Evolutionary conservation across 2,329 filamentous ascomycete genomes (phyloP).

Genomic region (Diaporthe velutina): DNA sequence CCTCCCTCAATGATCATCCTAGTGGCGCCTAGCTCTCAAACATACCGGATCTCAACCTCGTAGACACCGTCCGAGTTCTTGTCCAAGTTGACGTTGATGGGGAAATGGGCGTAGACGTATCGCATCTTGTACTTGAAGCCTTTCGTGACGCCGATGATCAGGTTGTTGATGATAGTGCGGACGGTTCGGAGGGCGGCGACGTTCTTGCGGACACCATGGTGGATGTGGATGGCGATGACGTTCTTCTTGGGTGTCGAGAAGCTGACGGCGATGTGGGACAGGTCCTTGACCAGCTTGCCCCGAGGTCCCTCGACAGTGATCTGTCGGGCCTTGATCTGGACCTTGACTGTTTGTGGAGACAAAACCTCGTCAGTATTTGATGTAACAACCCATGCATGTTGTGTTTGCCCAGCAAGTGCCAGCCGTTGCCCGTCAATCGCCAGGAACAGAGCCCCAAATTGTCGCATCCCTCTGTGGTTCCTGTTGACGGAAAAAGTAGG

Average conservation of each 20-base stretch:
- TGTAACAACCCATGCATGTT: background rate
- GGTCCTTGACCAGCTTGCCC: slow-evolving; percentile 97
- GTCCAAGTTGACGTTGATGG: slow-evolving; percentile 99
- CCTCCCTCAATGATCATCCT: background rate
- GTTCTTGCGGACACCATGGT: slow-evolving; percentile 98
- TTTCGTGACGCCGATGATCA: slow-evolving; percentile 98
- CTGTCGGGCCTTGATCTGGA: slow-evolving; percentile 95
- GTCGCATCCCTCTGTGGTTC: slow-evolving; percentile 6
- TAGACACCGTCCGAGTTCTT: slow-evolving; percentile 90
- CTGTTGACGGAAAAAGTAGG: background rate
- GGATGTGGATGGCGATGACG: slow-evolving; percentile 95
- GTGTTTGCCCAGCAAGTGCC: slow-evolving; percentile 1
- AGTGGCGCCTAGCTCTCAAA: slow-evolving; percentile 41
- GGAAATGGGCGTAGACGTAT: slow-evolving; percentile 99
- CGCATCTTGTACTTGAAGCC: slow-evolving; percentile 99
- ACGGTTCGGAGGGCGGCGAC: slow-evolving; percentile 98
- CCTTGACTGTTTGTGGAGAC: slow-evolving; percentile 80
- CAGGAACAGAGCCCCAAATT: background rate
- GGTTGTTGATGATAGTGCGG: slow-evolving; percentile 97
- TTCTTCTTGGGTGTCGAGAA: slow-evolving; percentile 90
- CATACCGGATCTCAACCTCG: slow-evolving; percentile 98
- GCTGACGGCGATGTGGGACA: slow-evolving; percentile 95
- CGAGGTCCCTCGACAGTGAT: slow-evolving; percentile 98
- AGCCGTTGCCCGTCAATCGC: slow-evolving; percentile 26
- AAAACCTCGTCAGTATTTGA: slow-evolving; percentile 48